Evolutionary conservation across 257 asterid species (phyloP), one percentile per base, ranked within the genome.

Genomic region (Solanum chaucha): DNA sequence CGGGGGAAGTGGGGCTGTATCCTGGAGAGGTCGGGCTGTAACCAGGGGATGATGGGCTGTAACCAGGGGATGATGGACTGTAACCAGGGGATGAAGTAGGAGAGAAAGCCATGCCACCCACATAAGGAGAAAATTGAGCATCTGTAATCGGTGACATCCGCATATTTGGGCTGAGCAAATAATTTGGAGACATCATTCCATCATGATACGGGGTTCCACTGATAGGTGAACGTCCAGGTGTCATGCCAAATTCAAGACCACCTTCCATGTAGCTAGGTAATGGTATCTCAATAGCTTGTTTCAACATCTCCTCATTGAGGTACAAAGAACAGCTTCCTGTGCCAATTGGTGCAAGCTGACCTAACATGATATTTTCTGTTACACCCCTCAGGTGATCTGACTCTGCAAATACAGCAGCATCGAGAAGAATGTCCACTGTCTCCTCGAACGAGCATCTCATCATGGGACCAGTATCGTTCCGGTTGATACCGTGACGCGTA

Each of bases 371-470:
- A 77, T 96, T 97, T 85, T 96, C 99, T n/a, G 99, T 96, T 32
- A 97, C 99, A 24, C 99, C 99, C 90, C 94, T 95, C 48, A 97
- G 95, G 87, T 86, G 48, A 91, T 97, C 99, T 17, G 94, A 89
- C 90, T 97, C 99, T 3, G 99, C 98, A 89, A 51, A 97, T 10
- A 97, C 99, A 82, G 99, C 99, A 88, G 99, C 99, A 87, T 97
- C 99, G 11, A 97, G 98, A 72, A 97, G 96, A 89, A 97, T 97
- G 88, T 97, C 99, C 34, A 96, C 99, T 0, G 99, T 97, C 89
- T 97, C 99, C 89, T 97, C 99, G 34, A 97, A 97, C 8, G 99
- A 97, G 92, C 99, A 97, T 90, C 98, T 93, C 99, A 97, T 97
- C 98, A 97, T 93, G 74, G 99, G 99, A 26, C 99, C 99, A 26